Conservation (phyloP, 2,329 filamentous ascomycete species). For the Berkeleyomyces rouxiae region DNA sequence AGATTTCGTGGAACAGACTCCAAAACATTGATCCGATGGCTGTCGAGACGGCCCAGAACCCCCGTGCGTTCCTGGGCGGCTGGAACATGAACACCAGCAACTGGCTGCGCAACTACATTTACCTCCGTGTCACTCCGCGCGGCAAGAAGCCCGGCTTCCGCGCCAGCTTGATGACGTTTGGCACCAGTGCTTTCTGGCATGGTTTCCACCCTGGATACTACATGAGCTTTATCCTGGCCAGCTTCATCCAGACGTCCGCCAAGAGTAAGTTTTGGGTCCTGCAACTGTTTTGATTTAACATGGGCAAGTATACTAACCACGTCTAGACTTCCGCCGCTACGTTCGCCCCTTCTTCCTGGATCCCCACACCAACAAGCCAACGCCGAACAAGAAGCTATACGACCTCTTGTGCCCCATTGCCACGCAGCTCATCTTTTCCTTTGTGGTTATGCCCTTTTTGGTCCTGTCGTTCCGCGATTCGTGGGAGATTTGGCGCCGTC, state of each 20-base stretch:
- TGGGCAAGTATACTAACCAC: conserved; percentile 13
- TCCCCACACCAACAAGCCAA: conserved; percentile 51
- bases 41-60: conserved; percentile 84
- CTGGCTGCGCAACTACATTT: conserved; percentile 92
- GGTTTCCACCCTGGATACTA: conserved; percentile 98
- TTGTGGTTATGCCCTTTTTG: conserved; percentile 70
- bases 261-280: conserved; percentile 47
- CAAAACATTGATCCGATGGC: conserved; percentile 76
- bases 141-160: conserved; percentile 94
- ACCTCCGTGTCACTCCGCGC: conserved; percentile 82
- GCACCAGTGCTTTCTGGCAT: conserved; percentile 92
- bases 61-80: conserved; percentile 72
- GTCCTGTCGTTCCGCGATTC: conserved; percentile 58
- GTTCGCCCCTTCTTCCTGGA: conserved; percentile 87
- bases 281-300: no score
- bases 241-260: conserved; percentile 79
- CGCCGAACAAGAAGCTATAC: conserved; percentile 66
- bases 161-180: conserved; percentile 84
- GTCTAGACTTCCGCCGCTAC: conserved; percentile 67
- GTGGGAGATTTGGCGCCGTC: conserved; percentile 60
- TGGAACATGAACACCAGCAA: conserved; percentile 99
- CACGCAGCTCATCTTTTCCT: conserved; percentile 73
- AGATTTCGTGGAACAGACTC: conserved; percentile 72
- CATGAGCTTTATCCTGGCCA: conserved; percentile 72
- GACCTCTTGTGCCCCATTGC: conserved; percentile 58